These are phyloP conservation scores for Phytophthora sp. DNA, from an alignment of 352 stramenopile genomes.

Conservation along the genomic window DNA sequence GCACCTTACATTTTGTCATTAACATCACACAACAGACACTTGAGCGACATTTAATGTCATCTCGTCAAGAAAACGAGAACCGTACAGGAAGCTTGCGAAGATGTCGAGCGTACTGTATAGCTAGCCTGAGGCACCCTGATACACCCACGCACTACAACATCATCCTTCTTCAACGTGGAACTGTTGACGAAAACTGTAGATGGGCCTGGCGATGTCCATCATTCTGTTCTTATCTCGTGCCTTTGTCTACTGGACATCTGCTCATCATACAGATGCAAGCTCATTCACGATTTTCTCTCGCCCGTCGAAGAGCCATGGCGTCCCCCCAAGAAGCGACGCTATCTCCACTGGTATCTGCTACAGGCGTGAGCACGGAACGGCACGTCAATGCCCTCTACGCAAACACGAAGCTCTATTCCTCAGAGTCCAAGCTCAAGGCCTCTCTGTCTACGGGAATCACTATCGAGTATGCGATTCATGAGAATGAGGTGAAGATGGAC, in stretches of 20 bases:
- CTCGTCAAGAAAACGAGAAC: too few species aligned
- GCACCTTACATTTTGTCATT: too few species aligned
- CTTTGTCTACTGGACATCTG: background rate
- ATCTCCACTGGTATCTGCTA: conserved; percentile 32
- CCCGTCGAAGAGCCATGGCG: conserved; percentile 17
- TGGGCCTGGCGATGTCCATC: background rate
- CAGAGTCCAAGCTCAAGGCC: conserved; percentile 20
- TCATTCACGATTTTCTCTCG: conserved; percentile 25
- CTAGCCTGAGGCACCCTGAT: too few species aligned
- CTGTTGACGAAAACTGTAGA: too few species aligned
- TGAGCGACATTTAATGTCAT: too few species aligned
- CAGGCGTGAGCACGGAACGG: conserved; percentile 40
- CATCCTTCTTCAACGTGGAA: too few species aligned
- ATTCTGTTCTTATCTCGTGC: background rate
- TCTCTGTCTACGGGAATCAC: conserved; percentile 46
- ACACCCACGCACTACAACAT: too few species aligned
- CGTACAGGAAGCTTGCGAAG: background rate
- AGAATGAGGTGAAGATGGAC: conserved; percentile 22
- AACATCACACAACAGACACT: too few species aligned
- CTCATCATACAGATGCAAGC: too few species aligned
- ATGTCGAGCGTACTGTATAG: too few species aligned
- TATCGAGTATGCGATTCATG: conserved; percentile 56
- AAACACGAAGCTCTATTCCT: conserved; percentile 27
- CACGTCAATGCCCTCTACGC: conserved; percentile 53
- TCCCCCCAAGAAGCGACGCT: conserved; percentile 1